These are phyloP conservation scores for Exophiala oligosperma DNA, from an alignment of 2,329 filamentous ascomycete species.

Conservation along the genomic window DNA sequence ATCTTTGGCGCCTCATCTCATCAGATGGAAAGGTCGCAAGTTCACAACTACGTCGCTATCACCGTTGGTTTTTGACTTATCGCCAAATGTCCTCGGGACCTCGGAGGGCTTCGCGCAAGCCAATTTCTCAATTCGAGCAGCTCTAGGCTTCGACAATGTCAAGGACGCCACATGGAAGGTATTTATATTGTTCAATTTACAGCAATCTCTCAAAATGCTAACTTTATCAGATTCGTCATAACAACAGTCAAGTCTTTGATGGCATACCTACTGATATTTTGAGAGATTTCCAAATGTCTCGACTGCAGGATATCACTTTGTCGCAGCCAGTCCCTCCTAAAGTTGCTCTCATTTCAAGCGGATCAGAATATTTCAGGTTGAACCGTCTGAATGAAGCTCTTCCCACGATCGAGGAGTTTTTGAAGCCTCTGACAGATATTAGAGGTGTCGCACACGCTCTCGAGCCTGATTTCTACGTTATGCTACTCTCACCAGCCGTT, in stretches of 20 bases:
- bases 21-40: slow-evolving; percentile 1
- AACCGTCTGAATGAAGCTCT: not conserved
- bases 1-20: slow-evolving; percentile 11
- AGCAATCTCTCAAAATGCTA: not conserved
- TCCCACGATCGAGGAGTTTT: slow-evolving; percentile 10
- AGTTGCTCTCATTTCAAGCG: slow-evolving; percentile 14
- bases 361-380: slow-evolving; percentile 10
- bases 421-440: slow-evolving; percentile 6
- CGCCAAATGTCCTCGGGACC: slow-evolving; percentile 12
- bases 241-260: slow-evolving; percentile 8
- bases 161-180: slow-evolving; percentile 20
- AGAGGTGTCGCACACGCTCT: not conserved
- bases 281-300: not conserved
- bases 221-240: slow-evolving; percentile 7
- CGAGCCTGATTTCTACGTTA: slow-evolving; percentile 12
- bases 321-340: slow-evolving; percentile 4
- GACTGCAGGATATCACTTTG: not conserved
- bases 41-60: not conserved
- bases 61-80: slow-evolving; percentile 15
- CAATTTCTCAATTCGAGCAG: slow-evolving; percentile 11
- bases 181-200: not conserved
- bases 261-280: slow-evolving; percentile 2
- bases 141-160: slow-evolving; percentile 14
- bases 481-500: slow-evolving; percentile 17
- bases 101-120: slow-evolving; percentile 19